Percentiles rank a stretch among this genome's conserved stretches.
Conservation (phyloP, 2,329 filamentous ascomycete genomes). For the Fusarium albosuccineum region DNA sequence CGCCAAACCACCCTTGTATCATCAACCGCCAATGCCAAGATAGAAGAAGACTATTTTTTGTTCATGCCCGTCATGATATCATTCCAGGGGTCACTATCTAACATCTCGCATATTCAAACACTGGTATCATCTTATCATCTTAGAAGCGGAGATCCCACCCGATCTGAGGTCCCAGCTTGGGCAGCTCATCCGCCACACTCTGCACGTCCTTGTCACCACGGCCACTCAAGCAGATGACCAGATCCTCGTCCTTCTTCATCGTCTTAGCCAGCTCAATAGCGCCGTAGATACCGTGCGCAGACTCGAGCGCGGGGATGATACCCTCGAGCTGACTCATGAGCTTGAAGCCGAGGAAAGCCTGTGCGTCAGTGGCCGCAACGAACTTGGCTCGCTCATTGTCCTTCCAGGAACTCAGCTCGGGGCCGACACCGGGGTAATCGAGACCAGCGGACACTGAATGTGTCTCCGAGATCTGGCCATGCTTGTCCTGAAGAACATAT, state of each 20-base stretch:
- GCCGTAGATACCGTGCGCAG: constrained; percentile 91
- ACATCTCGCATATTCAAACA: constrained; percentile 15
- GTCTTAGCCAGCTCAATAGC: constrained; percentile 92
- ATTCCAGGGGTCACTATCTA: constrained; percentile 24
- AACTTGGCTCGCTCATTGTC: constrained; percentile 88
- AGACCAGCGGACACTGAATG: constrained; percentile 97
- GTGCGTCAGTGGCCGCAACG: constrained; percentile 88
- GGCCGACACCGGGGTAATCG: constrained; percentile 96
- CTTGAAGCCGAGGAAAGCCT: constrained; percentile 90
- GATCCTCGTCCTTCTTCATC: constrained; percentile 87
- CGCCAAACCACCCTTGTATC: constrained; percentile 43
- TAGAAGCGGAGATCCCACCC: constrained; percentile 75
- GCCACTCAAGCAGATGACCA: constrained; percentile 94
- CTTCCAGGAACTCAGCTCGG: constrained; percentile 94
- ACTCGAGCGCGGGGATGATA: constrained; percentile 96
- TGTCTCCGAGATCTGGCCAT: constrained; percentile 94
- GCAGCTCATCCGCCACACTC: constrained; percentile 95
- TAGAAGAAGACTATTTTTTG: constrained; percentile 17
- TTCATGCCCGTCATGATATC: constrained; percentile 35
- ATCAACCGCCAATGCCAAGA: constrained; percentile 38
- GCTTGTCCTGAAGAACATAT: constrained; percentile 91
- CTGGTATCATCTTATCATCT: constrained; percentile 41
- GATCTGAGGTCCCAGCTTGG: constrained; percentile 88
- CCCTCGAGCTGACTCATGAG: constrained; percentile 90
- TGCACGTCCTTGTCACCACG: constrained; percentile 99